phyloP scores from a whole-genome alignment of 345 rosid genomes.

The Firmiana major region DNA sequence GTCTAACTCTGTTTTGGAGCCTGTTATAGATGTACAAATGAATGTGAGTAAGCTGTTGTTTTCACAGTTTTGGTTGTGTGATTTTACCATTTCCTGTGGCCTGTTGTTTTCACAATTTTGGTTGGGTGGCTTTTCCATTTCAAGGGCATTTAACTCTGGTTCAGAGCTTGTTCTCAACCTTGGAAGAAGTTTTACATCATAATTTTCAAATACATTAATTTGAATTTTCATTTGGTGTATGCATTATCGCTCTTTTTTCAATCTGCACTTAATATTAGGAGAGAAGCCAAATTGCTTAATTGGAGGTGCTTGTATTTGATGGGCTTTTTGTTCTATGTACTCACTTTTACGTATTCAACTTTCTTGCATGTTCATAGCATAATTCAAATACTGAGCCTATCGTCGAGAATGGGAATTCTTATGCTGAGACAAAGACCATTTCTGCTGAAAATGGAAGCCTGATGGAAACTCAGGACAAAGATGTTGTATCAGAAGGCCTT shows the following conservation, averaged over 20 bases:
- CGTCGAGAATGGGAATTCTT: constrained; percentile 59
- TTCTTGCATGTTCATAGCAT: constrained; percentile 39
- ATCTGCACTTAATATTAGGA: neutral
- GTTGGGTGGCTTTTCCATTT: neutral
- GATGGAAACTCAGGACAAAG: constrained; percentile 83
- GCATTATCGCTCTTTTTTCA: neutral
- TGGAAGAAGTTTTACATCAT: neutral
- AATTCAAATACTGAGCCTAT: constrained; percentile 48
- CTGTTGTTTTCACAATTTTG: neutral
- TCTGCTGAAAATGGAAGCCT: constrained; percentile 61
- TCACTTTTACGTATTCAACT: constrained; percentile 5
- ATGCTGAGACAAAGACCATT: constrained; percentile 62
- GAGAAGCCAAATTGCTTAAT: neutral
- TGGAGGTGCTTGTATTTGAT: neutral
- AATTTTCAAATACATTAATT: neutral
- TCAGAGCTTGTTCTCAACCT: constrained; percentile 9
- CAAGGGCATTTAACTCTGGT: neutral
- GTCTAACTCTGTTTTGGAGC: constrained; percentile 61
- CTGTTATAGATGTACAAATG: constrained; percentile 60
- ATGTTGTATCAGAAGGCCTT: constrained; percentile 80
- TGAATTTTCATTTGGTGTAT: neutral
- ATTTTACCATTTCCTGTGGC: too few species aligned
- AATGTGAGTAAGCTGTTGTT: constrained; percentile 51
- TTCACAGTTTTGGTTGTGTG: neutral
- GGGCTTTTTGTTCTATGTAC: neutral